A percentile compares a stretch with the other conserved stretches of the same genome.
Evolutionary conservation across 2,329 filamentous ascomycete genomes (phyloP).

Genomic region (Bipolaris cookei): DNA sequence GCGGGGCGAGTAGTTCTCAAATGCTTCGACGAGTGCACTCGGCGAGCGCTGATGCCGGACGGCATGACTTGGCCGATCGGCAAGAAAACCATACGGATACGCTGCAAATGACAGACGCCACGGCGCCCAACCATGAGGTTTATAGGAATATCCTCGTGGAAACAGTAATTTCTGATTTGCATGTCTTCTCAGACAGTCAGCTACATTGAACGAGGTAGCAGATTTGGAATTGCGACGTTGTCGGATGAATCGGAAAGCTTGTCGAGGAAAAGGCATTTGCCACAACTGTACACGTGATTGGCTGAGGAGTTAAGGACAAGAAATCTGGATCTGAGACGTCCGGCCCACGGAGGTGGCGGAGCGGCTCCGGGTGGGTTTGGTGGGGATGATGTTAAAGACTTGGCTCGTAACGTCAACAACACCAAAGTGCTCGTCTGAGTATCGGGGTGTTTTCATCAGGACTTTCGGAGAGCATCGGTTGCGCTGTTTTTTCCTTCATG

Average conservation of each 20-base stretch:
- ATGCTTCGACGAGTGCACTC: too few species aligned
- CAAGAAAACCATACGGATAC: too few species aligned
- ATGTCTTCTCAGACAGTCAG: not conserved
- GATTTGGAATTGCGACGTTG: not conserved
- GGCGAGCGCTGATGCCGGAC: too few species aligned
- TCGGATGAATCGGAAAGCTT: not conserved
- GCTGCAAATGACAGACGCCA: too few species aligned
- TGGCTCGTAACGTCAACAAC: conserved; percentile 2
- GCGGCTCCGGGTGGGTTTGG: conserved; percentile 9
- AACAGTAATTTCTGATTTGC: not conserved
- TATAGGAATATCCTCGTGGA: too few species aligned
- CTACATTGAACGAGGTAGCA: not conserved
- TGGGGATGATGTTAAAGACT: conserved; percentile 11
- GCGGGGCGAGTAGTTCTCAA: too few species aligned
- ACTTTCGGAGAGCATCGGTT: too few species aligned
- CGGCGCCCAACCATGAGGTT: too few species aligned
- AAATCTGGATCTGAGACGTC: not conserved
- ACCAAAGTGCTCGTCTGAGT: conserved; percentile 8
- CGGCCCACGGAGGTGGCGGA: conserved; percentile 14
- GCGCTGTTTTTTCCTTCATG: too few species aligned
- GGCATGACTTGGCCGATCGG: too few species aligned
- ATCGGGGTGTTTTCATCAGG: conserved; percentile 7
- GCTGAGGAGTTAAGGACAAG: conserved; percentile 6
- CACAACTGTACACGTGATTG: conserved; percentile 8
- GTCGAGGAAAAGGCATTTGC: not conserved